A percentile compares a stretch with the other conserved stretches of the same genome.
Evolutionary conservation across 2,329 filamentous ascomycete genomes (phyloP).

Genomic region (Hymenoscyphus infarciens): DNA sequence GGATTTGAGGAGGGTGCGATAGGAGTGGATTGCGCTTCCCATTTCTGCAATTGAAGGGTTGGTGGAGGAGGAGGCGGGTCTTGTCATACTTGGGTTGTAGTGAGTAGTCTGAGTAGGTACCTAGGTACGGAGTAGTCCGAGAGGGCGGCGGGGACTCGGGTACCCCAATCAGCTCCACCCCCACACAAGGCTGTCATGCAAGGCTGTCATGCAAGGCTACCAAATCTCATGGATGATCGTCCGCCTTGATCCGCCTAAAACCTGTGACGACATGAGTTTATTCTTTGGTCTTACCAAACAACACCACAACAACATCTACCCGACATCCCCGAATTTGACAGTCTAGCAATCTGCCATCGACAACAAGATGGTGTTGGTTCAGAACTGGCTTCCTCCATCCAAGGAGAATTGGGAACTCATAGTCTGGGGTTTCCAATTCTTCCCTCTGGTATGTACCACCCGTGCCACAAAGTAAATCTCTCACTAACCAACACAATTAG

Average conservation of each 20-base stretch:
- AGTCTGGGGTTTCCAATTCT: conserved; percentile 49
- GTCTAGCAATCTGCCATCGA: neutral
- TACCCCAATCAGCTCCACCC: too few relatives aligned
- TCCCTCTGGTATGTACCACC: conserved; percentile 41
- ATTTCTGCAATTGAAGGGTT: conserved; percentile 18
- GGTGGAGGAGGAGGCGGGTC: neutral
- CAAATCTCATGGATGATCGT: neutral
- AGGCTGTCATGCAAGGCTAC: conserved; percentile 14
- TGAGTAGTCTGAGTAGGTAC: too few relatives aligned
- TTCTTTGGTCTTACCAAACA: neutral
- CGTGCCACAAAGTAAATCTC: neutral
- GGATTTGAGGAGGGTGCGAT: conserved; percentile 24
- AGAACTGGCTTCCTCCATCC: conserved; percentile 49
- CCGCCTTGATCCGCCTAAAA: neutral
- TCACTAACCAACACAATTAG: conserved; percentile 41
- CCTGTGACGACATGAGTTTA: neutral
- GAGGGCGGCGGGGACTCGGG: too few relatives aligned
- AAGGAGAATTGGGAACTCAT: conserved; percentile 55
- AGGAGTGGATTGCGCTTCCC: conserved; percentile 17
- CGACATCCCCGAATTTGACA: too few relatives aligned
- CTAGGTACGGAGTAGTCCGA: too few relatives aligned
- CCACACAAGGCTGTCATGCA: neutral
- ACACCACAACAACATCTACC: neutral
- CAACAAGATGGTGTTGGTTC: conserved; percentile 28
- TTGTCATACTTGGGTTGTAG: conserved; percentile 10